Evolutionary conservation across 108 stramenopile genomes (phyloP).

Genomic region (Stephanodiscus minutulus): DNA sequence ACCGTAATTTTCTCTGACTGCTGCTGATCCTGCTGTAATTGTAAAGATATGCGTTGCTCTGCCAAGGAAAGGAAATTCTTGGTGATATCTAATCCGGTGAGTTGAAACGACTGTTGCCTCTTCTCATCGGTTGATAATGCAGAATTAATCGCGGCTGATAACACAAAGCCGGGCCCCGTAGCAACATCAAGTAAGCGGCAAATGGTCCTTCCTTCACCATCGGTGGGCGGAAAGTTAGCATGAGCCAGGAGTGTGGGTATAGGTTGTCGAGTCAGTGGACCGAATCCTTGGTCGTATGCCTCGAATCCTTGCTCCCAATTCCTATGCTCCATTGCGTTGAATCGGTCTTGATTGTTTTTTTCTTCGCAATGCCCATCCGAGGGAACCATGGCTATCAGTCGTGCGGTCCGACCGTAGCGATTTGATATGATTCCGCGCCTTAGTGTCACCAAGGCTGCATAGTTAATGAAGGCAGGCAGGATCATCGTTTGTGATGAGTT

Average conservation of each 20-base stretch:
- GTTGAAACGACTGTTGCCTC: constrained; percentile 24
- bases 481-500: neutral
- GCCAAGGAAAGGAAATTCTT: constrained; percentile 50
- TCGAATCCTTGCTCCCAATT: constrained; percentile 52
- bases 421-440: neutral
- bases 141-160: constrained; percentile 32
- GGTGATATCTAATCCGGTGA: constrained; percentile 51
- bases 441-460: neutral
- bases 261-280: constrained; percentile 42
- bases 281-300: constrained; percentile 44
- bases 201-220: constrained; percentile 3
- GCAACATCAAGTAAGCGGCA: constrained; percentile 48
- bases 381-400: neutral
- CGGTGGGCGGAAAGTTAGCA: constrained; percentile 35
- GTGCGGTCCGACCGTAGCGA: neutral
- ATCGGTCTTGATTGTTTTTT: constrained; percentile 22
- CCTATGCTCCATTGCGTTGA: constrained; percentile 46
- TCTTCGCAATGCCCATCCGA: constrained; percentile 3
- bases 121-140: constrained; percentile 18
- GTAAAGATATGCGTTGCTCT: constrained; percentile 35
- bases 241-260: constrained; percentile 43
- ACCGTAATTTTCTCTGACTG: constrained; percentile 27
- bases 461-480: neutral
- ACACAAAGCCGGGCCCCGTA: constrained; percentile 48
- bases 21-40: constrained; percentile 22